Conservation (phyloP, 768 basidiomycete species). For the Pleurotus djamor region DNA sequence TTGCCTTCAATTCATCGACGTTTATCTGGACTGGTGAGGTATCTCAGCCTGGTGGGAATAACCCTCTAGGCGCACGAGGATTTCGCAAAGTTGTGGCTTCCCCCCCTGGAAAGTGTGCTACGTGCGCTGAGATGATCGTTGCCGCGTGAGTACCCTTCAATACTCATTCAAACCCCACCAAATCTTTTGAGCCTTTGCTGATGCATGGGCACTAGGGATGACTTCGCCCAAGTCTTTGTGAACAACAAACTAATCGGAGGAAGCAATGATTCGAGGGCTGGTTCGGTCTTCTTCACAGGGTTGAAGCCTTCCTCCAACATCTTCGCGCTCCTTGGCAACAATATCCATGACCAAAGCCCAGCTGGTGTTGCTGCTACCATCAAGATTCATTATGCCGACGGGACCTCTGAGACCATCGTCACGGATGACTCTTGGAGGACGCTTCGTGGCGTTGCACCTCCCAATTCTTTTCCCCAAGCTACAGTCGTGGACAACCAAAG, state of each 20-base stretch:
- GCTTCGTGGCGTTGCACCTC: not conserved
- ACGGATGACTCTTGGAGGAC: conserved; percentile 5
- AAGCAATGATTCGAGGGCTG: no score
- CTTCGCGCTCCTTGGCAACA: not conserved
- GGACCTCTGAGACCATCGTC: not conserved
- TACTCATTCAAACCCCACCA: not conserved
- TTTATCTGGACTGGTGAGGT: not conserved
- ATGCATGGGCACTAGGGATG: no score
- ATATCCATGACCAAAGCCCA: not conserved
- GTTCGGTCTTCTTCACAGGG: not conserved
- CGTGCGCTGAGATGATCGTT: conserved; percentile 17
- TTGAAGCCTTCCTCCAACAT: conserved; percentile 1
- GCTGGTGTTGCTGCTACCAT: conserved; percentile 3
- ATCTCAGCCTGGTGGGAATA: not conserved
- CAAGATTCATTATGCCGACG: not conserved
- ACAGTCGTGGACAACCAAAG: no score
- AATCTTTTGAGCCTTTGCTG: no score
- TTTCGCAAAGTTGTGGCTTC: conserved; percentile 23
- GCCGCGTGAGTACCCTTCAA: no score
- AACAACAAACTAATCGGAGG: no score
- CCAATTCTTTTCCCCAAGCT: not conserved
- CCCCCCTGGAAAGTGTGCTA: conserved; percentile 18
- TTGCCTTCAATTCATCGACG: not conserved
- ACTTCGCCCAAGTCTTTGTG: no score
- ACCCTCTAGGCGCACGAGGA: conserved; percentile 14